Percentiles rank a stretch among this genome's conserved stretches.
Evolutionary conservation across 495 filamentous ascomycete genomes (phyloP).

Genomic region (Bombardia bombarda): DNA sequence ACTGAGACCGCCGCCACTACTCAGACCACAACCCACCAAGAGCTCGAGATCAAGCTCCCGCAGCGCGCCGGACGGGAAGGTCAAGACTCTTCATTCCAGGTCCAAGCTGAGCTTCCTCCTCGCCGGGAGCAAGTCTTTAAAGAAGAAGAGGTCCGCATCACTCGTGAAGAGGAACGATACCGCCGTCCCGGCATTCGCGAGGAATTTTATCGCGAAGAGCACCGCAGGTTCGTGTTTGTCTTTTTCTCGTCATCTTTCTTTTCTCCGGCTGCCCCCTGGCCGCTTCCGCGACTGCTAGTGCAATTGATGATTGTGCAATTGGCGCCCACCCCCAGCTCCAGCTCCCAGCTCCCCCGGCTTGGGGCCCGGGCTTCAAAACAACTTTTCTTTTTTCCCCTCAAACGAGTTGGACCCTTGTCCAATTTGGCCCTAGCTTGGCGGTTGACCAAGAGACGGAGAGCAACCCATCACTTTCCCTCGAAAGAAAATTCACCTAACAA

Average conservation of each 20-base stretch:
- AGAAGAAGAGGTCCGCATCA: constrained; percentile 76
- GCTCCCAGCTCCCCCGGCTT: too few species aligned
- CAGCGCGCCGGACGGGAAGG: constrained; percentile 87
- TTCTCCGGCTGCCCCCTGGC: background rate
- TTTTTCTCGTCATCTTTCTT: background rate
- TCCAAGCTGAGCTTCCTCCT: constrained; percentile 51
- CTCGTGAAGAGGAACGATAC: constrained; percentile 58
- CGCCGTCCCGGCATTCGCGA: constrained; percentile 48
- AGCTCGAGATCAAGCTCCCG: constrained; percentile 82
- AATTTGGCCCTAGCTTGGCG: constrained; percentile 3
- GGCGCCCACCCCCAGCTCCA: too few species aligned
- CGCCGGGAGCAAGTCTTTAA: constrained; percentile 59
- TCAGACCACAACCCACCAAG: constrained; percentile 61
- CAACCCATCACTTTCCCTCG: background rate
- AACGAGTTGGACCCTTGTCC: background rate
- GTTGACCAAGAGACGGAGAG: constrained; percentile 25
- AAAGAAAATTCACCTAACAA: constrained; percentile 1
- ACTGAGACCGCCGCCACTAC: constrained; percentile 71
- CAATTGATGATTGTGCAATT: too few species aligned
- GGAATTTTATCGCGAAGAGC: constrained; percentile 49
- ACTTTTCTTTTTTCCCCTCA: constrained; percentile 4
- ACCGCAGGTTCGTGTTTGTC: constrained; percentile 26
- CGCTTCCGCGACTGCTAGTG: background rate
- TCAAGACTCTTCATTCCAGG: constrained; percentile 62
- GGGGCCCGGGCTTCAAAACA: background rate